These are phyloP conservation scores for Phytophthora aleatoria DNA, from an alignment of 352 stramenopile species.

Conservation along the genomic window DNA sequence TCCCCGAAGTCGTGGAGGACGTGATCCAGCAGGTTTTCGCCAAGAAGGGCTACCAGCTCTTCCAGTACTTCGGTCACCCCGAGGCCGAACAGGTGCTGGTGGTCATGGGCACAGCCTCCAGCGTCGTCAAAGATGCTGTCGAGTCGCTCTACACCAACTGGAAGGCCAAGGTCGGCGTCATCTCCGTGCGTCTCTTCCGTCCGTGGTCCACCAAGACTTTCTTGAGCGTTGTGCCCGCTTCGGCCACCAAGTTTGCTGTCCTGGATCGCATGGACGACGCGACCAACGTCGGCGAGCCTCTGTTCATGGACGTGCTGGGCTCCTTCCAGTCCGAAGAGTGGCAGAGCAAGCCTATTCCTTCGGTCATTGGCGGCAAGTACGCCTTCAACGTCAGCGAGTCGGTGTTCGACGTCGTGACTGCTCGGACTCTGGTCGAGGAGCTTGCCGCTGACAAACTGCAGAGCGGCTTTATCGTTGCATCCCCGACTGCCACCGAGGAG, in stretches of 20 bases:
- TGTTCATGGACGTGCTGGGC: constrained; percentile 93
- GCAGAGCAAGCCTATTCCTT: constrained; percentile 53
- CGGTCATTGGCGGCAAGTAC: constrained; percentile 86
- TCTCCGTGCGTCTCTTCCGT: constrained; percentile 91
- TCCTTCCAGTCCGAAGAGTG: constrained; percentile 88
- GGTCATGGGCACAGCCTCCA: constrained; percentile 90
- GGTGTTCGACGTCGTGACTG: constrained; percentile 88
- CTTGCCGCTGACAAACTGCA: constrained; percentile 64
- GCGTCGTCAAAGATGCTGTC: constrained; percentile 89
- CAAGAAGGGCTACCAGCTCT: constrained; percentile 88
- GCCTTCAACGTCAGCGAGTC: constrained; percentile 63
- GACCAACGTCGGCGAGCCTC: constrained; percentile 86
- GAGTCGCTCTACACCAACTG: constrained; percentile 87
- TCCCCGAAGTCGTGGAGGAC: constrained; percentile 70
- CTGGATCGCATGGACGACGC: constrained; percentile 91
- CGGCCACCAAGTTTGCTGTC: constrained; percentile 86
- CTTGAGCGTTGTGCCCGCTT: constrained; percentile 73
- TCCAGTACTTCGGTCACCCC: constrained; percentile 91
- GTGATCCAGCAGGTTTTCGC: constrained; percentile 82
- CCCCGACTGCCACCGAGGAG: constrained; percentile 28
- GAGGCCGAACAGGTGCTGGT: constrained; percentile 89
- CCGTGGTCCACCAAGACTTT: constrained; percentile 87
- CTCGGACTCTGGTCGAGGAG: constrained; percentile 71
- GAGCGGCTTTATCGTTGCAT: constrained; percentile 75
- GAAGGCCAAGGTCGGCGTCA: constrained; percentile 82